Evolutionary conservation across 1,284 basidiomycete species (phyloP).

Genomic region (Heliocybe sulcata): DNA sequence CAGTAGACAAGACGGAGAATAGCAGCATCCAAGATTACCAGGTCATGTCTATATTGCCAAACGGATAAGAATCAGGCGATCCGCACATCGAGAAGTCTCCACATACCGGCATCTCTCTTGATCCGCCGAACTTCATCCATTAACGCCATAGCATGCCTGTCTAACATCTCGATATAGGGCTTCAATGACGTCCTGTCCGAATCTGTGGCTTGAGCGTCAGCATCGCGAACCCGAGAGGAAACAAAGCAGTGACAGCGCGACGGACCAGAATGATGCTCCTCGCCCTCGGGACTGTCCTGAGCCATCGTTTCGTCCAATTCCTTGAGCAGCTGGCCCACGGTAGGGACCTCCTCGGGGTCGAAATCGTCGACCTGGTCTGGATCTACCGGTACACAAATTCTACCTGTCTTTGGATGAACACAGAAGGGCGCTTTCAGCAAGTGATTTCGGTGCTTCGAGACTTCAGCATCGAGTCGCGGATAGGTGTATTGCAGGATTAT

Average conservation of each 20-base stretch:
- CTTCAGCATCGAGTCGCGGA: conserved; percentile 93
- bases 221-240: conserved; percentile 1
- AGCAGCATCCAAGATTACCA: no score
- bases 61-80: background rate
- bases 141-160: conserved; percentile 57
- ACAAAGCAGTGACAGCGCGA: conserved; percentile 12
- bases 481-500: conserved; percentile 94
- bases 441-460: conserved; percentile 96
- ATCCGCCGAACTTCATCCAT: conserved; percentile 52
- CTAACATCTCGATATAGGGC: conserved; percentile 88
- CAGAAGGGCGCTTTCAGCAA: conserved; percentile 98
- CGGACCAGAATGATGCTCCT: conserved; percentile 45
- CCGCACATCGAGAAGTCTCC: background rate
- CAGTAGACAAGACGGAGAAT: no score
- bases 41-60: background rate
- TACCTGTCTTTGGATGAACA: conserved; percentile 92
- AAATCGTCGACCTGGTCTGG: conserved; percentile 76
- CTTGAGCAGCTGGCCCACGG: conserved; percentile 73
- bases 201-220: conserved; percentile 25
- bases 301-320: conserved; percentile 54
- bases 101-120: conserved; percentile 40
- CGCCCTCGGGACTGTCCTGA: conserved; percentile 17
- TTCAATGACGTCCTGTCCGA: conserved; percentile 75
- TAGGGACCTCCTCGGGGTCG: conserved; percentile 83
- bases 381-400: conserved; percentile 92